Conservation (phyloP, 2,329 filamentous ascomycete species). For the Ophiobolus disseminans region DNA sequence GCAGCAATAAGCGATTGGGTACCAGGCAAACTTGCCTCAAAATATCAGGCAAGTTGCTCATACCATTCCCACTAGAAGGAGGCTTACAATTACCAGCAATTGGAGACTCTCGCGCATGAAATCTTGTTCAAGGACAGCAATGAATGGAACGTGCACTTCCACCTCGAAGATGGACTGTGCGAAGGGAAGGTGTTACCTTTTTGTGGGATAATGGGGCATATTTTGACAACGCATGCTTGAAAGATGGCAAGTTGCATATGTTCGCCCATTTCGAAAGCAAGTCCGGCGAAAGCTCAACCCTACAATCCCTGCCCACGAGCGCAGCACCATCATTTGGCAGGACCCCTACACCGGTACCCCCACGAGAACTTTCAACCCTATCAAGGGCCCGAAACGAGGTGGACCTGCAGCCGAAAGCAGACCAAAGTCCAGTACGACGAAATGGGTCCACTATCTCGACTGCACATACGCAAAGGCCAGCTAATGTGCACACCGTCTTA, state of each 20-base stretch:
- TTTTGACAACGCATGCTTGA: slow-evolving; percentile 4
- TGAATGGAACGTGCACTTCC: slow-evolving; percentile 8
- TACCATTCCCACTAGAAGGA: not conserved
- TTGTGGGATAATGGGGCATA: slow-evolving; percentile 10
- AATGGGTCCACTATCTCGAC: not conserved
- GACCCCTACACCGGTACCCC: not conserved
- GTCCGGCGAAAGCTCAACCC: not conserved
- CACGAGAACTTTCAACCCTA: not conserved
- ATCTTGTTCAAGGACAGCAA: not conserved
- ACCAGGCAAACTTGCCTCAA: slow-evolving; percentile 7
- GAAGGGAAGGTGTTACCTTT: slow-evolving; percentile 5
- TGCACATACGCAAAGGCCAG: not conserved
- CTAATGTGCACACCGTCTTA: not conserved
- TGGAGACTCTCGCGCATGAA: not conserved
- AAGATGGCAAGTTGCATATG: slow-evolving; percentile 9
- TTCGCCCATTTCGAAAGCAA: slow-evolving; percentile 7
- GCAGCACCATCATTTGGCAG: not conserved
- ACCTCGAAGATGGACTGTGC: slow-evolving; percentile 8
- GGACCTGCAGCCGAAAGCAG: not conserved
- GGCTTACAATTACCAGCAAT: not conserved
- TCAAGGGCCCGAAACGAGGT: not conserved
- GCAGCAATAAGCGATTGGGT: slow-evolving; percentile 6
- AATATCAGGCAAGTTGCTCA: slow-evolving; percentile 2
- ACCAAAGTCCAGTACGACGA: not conserved
- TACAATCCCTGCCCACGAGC: not conserved